Base-by-base conservation (phyloP, 108 stramenopile species). In the Tribonema minus region DNA sequence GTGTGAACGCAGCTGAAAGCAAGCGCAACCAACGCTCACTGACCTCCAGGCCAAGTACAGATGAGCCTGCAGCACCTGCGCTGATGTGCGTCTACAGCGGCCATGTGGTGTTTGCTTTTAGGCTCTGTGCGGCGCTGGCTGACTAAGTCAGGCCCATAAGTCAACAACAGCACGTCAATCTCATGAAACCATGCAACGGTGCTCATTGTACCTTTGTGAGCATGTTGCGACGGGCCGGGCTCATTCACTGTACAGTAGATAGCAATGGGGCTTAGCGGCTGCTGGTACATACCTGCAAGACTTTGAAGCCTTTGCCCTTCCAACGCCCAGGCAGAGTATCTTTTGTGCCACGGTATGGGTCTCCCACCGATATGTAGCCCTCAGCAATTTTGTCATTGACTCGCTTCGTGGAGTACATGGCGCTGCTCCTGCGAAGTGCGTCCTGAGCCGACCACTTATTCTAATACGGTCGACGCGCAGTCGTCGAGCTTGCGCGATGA, bases 301-400 rank as follows among this genome's bases (percentile, higher is more conserved):
- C 81, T 37, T 72, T 80, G 31, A 80, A n/a, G 30, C 79, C 61
- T n/a, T 80, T 80, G 31, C 79, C 79, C 74, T 84, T 88, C 88
- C 88, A 90, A 32, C 88, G 78, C 0, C 59, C 83, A 23, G 89
- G 89, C 4, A 90, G 73, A 7, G 64, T 64, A 1, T 85, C 72
- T 12, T 74, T 84, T 62, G 64, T 68, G 37, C 82, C 81, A 37
- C 78, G 87, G 77, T 88, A 90, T 12, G 88, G 87, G 77, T 91
- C 90, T 0, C 87, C 87, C 65, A 90, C 88, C n/a, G 83, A 81
- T 3, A 84, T 89, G 72, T 89, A 90, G 54, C 74, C 76, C 31
- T 85, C 74, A 36, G 88, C 88, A 38, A 86, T 72, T 60, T 88
- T 88, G 69, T 89, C 88, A 74, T 89, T 89, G 38, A 90, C 81